Base-by-base conservation (phyloP, 2,329 filamentous ascomycete genomes). In the Calonectria crousiana region DNA sequence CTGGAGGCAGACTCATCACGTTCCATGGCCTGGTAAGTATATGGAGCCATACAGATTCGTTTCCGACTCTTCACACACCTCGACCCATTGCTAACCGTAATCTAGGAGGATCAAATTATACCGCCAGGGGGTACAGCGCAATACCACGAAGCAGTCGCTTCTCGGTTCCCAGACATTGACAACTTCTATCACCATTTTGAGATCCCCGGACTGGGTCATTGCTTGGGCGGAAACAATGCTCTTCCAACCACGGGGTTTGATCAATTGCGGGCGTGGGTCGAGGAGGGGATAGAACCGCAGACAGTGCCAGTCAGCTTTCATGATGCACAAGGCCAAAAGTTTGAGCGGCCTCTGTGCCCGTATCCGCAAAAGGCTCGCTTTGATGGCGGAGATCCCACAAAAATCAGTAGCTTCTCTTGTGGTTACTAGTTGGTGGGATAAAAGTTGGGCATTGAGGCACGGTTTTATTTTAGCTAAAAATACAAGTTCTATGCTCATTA, bases 321-420 rank as follows among this genome's bases (percentile, higher is more conserved):
- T 10, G 47, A 66, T 53, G 6, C 36, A 58, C 2, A 34, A 47
- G 18, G 71, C 70, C n/a, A 72, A 71, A 18, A 58, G 1, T 69
- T 85, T 47, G 80, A 82, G 47, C 82, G 87, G 28, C 81, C 81
- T 23, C 78, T 89, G 69, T 89, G 88, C 76, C 80, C 80, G 51
- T 84, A 81, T 71, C 80, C 81, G 2, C 76, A 79, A 56, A 78
- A 78, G 18, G 74, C 82, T 74, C 78, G 26, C 77, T 85, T 82
- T 71, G 41, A 71, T n/a, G 72, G 60, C 9, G 60, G 60, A 1
- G 69, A 71, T 60, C 60, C 60, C 0, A 71, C 49, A 1, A 64
- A 32, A 6, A 13, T 47, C 6, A 30, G 30, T 9, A 65, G 68
- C 26, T 70, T 65, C 26, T 64, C 68, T 3, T 70, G 68, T 20